phyloP scores from a whole-genome alignment of 345 rosid species.

The Diplotaxis tenuifolia region DNA sequence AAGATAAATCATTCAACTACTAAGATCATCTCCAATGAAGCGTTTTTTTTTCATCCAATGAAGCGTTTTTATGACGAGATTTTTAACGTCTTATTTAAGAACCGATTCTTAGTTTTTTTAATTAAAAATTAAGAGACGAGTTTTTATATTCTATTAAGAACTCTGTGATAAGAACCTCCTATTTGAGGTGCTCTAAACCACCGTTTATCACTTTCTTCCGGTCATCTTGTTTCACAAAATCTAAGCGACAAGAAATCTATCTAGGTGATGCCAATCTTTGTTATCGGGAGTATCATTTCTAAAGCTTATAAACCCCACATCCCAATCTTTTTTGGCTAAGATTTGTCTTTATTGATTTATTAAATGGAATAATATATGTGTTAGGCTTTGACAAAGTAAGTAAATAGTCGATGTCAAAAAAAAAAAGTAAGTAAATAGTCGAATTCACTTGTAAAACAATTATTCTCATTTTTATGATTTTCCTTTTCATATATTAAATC shows the following conservation, averaged over 20 bases:
- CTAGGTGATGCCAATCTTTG: not conserved
- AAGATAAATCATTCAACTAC: not conserved
- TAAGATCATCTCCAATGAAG: no score
- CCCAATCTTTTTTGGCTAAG: not conserved
- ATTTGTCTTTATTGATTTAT: not conserved
- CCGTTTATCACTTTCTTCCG: not conserved
- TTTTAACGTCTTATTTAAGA: no score
- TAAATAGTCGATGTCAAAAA: constrained; percentile 8
- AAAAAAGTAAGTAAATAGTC: constrained; percentile 3
- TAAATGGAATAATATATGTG: not conserved
- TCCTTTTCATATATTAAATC: constrained; percentile 7
- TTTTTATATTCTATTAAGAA: no score
- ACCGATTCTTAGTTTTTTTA: no score
- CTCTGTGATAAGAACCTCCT: no score
- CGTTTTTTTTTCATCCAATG: no score
- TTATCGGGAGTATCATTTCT: not conserved
- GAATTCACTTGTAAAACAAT: constrained; percentile 24
- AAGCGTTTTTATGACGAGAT: no score
- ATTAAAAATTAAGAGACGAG: no score
- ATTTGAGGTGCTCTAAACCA: no score
- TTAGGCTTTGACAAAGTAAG: not conserved
- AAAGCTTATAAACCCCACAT: not conserved
- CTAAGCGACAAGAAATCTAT: not conserved
- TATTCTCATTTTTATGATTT: constrained; percentile 19
- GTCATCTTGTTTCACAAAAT: not conserved